Base-by-base conservation (phyloP, 768 basidiomycete genomes). In the Suillus clintonianus region DNA sequence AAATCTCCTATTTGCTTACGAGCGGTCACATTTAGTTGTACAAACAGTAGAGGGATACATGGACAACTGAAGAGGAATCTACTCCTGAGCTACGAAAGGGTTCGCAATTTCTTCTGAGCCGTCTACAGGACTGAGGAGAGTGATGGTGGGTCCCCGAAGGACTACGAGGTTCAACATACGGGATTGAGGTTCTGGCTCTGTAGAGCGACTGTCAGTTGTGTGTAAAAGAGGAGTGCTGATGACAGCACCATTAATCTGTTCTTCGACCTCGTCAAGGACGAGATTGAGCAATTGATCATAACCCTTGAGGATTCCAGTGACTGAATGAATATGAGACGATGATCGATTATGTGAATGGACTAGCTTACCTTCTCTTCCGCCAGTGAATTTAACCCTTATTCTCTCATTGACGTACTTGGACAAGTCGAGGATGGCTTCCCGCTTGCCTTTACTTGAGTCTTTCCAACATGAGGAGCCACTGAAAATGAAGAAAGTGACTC, bases 381-480 rank as follows among this genome's bases (percentile, higher is more conserved):
- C 97, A n/a, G 94, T 94, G 73, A 99, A 99, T 78, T 97, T 98
- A 72, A 99, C 95, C 62, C 94, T 81, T 73, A 99, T 93, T 65
- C 88, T 85, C 76, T 95, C 89, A 76, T 97, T 92, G 59, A 91
- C 91, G 70, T 97, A 99, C 76, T 97, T 96, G 56, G 92, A 88
- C 37, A 99, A 88, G 76, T 98, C 95, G 37, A 99, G 87, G 77
- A 99, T 98, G 34, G 94, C 93, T 77, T 99, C 97, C 48, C 93
- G 86, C 75, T 91, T 92, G 50, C 74, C 65, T 72, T 77, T 76
- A 59, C 74, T 76, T 74, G 67, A 67, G 68, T 70, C 65, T 70
- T 64, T 67, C 77, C 72, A 76, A 76, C 61, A 70, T 43, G 66
- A 61, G 70, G 66, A 60, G 58, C 19, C 15, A 55, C 60, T 60